These are phyloP conservation scores for Coniferiporia weirii DNA, from an alignment of 1,284 basidiomycete genomes.

Conservation along the genomic window DNA sequence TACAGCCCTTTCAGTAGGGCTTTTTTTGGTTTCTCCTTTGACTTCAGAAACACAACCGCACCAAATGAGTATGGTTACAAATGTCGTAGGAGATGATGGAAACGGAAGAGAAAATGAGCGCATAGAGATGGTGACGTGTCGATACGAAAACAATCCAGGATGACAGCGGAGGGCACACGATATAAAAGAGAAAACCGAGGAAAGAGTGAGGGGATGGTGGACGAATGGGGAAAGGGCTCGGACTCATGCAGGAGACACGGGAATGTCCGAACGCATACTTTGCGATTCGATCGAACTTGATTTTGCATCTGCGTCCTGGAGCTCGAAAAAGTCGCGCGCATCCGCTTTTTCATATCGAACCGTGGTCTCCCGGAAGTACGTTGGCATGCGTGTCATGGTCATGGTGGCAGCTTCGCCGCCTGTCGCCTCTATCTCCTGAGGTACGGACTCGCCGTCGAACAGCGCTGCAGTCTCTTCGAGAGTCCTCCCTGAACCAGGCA, in stretches of 20 bases:
- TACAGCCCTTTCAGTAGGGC: neutral
- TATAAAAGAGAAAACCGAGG: neutral
- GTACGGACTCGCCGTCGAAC: constrained; percentile 23
- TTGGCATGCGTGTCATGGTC: constrained; percentile 22
- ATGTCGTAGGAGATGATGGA: neutral
- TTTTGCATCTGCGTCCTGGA: neutral
- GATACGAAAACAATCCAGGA: neutral
- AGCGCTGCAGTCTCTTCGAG: constrained; percentile 63
- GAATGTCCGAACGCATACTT: constrained; percentile 4
- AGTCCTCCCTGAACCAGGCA: constrained; percentile 31
- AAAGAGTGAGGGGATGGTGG: neutral
- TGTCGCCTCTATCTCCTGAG: constrained; percentile 39
- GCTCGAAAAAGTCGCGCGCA: constrained; percentile 7
- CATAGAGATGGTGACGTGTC: neutral
- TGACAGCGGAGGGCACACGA: neutral
- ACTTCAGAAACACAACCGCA: neutral
- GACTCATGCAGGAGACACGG: neutral
- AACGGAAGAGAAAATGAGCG: neutral
- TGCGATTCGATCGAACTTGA: neutral
- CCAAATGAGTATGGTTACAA: neutral
- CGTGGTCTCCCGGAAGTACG: neutral
- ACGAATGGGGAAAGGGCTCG: neutral
- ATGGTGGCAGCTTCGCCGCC: constrained; percentile 49
- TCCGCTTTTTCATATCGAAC: constrained; percentile 7
- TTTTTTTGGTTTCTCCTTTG: neutral